phyloP scores from a whole-genome alignment of 1,284 basidiomycete species.

The Ustilago tritici region DNA sequence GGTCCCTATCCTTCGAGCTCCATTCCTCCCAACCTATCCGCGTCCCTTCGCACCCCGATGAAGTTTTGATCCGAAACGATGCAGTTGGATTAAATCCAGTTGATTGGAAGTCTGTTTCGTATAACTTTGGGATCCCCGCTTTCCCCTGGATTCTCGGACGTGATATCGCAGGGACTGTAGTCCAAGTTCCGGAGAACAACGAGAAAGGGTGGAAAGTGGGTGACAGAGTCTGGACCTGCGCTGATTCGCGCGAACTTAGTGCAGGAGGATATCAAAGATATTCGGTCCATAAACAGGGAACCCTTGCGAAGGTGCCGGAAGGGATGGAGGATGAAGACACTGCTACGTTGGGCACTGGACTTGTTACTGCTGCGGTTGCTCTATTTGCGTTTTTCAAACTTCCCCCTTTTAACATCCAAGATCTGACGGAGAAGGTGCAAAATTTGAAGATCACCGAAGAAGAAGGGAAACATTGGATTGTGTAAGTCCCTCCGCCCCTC shows the following conservation, averaged over 20 bases:
- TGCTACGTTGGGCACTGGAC: constrained; percentile 62
- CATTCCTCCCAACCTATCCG: constrained; percentile 38
- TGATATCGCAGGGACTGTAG: constrained; percentile 72
- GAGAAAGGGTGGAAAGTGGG: constrained; percentile 71
- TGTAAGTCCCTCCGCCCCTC: constrained; percentile 27
- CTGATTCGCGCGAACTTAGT: constrained; percentile 53
- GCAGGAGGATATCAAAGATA: constrained; percentile 60
- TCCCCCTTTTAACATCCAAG: neutral
- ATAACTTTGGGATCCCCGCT: constrained; percentile 60
- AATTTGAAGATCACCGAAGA: neutral
- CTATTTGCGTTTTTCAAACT: constrained; percentile 59
- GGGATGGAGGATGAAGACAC: constrained; percentile 45
- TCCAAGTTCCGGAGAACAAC: constrained; percentile 71
- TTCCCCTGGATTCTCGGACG: constrained; percentile 71
- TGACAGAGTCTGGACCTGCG: constrained; percentile 69
- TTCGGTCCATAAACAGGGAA: constrained; percentile 43
- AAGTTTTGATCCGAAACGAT: constrained; percentile 49
- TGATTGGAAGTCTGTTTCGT: constrained; percentile 59
- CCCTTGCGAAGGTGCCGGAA: constrained; percentile 42
- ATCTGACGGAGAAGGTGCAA: neutral
- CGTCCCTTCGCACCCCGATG: constrained; percentile 11
- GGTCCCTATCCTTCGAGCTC: constrained; percentile 60
- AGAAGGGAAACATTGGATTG: constrained; percentile 34
- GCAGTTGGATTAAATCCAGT: constrained; percentile 62
- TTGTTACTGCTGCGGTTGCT: constrained; percentile 67